A percentile compares a stretch with the other conserved stretches of the same genome.
phyloP scores from a whole-genome alignment of 2,329 filamentous ascomycete species.

The Nakataea oryzae region DNA sequence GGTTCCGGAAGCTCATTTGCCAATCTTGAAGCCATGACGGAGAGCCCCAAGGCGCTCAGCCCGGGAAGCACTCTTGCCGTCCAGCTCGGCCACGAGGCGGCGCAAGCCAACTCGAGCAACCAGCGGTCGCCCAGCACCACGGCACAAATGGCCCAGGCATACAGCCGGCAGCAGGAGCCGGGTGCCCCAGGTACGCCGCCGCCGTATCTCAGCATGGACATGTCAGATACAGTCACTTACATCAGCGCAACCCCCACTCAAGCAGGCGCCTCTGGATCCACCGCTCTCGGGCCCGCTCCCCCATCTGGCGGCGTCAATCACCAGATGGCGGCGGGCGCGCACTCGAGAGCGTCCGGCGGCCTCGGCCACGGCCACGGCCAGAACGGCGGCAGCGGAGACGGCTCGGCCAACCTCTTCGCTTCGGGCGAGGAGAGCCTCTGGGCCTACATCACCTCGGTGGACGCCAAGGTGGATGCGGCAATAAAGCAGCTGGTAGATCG shows the following conservation, averaged over 20 bases:
- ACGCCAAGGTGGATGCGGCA: slow-evolving; percentile 32
- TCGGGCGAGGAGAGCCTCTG: slow-evolving; percentile 51
- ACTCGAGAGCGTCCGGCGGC: slow-evolving; percentile 33
- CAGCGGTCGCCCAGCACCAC: slow-evolving; percentile 58
- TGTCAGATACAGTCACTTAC: background rate
- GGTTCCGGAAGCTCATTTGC: slow-evolving; percentile 1
- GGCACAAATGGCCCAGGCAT: slow-evolving; percentile 55
- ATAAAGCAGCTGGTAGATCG: slow-evolving; percentile 6
- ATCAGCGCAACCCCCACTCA: background rate
- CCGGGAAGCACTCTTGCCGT: slow-evolving; percentile 47
- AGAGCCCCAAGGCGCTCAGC: slow-evolving; percentile 78
- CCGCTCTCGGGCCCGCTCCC: background rate
- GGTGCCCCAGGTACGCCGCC: background rate
- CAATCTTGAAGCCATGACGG: slow-evolving; percentile 51
- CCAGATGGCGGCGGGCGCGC: slow-evolving; percentile 11
- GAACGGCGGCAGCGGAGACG: slow-evolving; percentile 40
- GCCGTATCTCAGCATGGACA: background rate
- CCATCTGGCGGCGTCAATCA: background rate
- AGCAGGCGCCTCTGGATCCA: background rate
- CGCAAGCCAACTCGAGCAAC: slow-evolving; percentile 21
- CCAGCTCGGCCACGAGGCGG: slow-evolving; percentile 27
- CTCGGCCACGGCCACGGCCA: slow-evolving; percentile 19
- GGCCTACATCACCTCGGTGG: slow-evolving; percentile 61
- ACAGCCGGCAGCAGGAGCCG: slow-evolving; percentile 35
- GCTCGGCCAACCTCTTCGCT: slow-evolving; percentile 58